A percentile compares a stretch with the other conserved stretches of the same genome.
Evolutionary conservation across 106 monocot genomes (phyloP).

Genomic region (Dioscorea dumetorum): DNA sequence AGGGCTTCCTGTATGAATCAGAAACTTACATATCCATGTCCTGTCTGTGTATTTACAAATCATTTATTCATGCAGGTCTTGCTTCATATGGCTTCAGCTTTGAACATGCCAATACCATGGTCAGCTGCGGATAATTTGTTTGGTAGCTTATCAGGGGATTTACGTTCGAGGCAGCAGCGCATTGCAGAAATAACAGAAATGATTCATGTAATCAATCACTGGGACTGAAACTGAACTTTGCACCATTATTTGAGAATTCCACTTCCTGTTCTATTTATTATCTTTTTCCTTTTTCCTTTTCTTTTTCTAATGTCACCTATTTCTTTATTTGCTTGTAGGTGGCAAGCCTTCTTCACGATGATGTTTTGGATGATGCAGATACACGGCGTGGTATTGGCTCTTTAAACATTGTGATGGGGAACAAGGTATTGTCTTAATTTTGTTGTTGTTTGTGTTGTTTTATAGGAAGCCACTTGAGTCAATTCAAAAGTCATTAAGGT

Average conservation of each 20-base stretch:
- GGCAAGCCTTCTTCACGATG: slow-evolving; percentile 97
- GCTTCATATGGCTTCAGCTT: slow-evolving; percentile 82
- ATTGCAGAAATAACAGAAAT: slow-evolving; percentile 96
- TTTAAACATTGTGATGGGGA: slow-evolving; percentile 90
- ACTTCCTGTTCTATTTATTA: background rate
- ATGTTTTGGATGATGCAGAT: slow-evolving; percentile 98
- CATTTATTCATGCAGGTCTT: slow-evolving; percentile 47
- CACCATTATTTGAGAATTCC: background rate
- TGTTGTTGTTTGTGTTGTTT: too few species aligned
- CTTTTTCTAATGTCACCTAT: background rate
- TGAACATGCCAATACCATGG: slow-evolving; percentile 52
- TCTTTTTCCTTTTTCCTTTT: background rate
- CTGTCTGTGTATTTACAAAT: background rate
- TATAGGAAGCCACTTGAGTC: too few species aligned
- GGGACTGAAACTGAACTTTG: too few species aligned
- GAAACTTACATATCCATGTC: background rate
- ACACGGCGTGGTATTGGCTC: slow-evolving; percentile 90
- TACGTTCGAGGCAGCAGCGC: slow-evolving; percentile 67
- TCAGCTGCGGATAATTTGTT: slow-evolving; percentile 32
- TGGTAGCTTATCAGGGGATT: slow-evolving; percentile 30
- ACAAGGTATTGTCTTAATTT: slow-evolving; percentile 47
- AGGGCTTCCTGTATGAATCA: too few species aligned
- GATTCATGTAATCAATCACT: slow-evolving; percentile 71
- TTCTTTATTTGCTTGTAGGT: slow-evolving; percentile 37
- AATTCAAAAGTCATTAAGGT: too few species aligned